Evolutionary conservation across 75 land plant species (phyloP).

Genomic region (Ceratopteris richardii): DNA sequence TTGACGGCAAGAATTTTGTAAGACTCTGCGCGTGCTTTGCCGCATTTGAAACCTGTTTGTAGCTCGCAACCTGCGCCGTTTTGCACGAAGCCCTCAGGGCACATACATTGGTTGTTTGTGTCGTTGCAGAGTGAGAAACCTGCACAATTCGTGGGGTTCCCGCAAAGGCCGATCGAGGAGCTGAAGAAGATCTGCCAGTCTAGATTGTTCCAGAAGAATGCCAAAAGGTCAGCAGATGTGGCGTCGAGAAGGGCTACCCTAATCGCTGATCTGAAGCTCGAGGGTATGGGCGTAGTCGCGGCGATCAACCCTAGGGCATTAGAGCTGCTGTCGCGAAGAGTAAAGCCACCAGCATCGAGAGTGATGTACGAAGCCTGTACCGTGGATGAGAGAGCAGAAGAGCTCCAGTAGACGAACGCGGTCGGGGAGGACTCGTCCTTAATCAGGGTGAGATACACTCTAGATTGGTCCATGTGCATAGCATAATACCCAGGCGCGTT

Average conservation of each 20-base stretch:
- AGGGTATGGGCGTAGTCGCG: background rate
- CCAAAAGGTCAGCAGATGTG: background rate
- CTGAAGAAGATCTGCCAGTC: background rate
- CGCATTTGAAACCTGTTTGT: background rate
- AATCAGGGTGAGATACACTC: too few relatives aligned
- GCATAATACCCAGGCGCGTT: constrained; percentile 3
- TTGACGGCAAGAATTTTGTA: background rate
- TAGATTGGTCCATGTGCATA: background rate
- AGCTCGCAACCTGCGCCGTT: background rate
- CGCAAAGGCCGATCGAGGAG: background rate
- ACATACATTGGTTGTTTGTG: background rate
- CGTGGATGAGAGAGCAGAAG: background rate
- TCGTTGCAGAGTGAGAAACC: background rate
- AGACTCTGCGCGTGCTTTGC: background rate
- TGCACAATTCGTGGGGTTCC: background rate
- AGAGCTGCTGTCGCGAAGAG: background rate
- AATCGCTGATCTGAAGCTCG: background rate
- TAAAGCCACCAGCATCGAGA: background rate
- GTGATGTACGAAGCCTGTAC: background rate
- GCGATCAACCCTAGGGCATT: background rate
- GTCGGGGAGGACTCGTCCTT: background rate
- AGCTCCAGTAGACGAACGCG: background rate
- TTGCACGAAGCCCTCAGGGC: background rate
- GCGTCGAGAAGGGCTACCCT: background rate
- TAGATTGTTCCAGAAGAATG: background rate